phyloP scores from a whole-genome alignment of 1,284 basidiomycete species.

The Cutaneotrichosporon curvatum region DNA sequence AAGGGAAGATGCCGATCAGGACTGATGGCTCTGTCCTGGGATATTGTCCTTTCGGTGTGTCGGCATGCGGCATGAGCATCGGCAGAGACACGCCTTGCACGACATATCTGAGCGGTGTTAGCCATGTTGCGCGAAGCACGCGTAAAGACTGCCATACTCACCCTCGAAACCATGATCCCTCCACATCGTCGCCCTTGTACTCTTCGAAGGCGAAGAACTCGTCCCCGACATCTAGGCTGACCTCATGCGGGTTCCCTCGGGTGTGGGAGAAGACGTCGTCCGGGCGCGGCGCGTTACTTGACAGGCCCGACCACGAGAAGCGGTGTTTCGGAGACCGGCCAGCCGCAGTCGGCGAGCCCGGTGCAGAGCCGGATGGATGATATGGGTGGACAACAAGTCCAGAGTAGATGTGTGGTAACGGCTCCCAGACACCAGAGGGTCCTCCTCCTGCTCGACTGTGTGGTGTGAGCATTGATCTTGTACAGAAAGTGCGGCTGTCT shows the following conservation, averaged over 20 bases:
- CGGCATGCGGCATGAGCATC: slow-evolving; percentile 42
- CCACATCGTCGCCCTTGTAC: slow-evolving; percentile 56
- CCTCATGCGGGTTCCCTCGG: slow-evolving; percentile 39
- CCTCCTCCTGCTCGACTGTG: slow-evolving; percentile 9
- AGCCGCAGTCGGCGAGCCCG: slow-evolving; percentile 14
- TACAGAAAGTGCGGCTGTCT: too few species aligned
- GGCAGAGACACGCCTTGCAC: slow-evolving; percentile 72
- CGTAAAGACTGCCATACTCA: slow-evolving; percentile 2
- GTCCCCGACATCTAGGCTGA: slow-evolving; percentile 63
- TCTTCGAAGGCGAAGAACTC: slow-evolving; percentile 94
- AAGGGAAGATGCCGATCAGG: slow-evolving; percentile 92
- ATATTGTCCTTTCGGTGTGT: slow-evolving; percentile 6
- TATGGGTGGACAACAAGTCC: slow-evolving; percentile 40
- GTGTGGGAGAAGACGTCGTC: slow-evolving; percentile 12
- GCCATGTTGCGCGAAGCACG: neutral
- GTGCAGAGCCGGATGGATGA: slow-evolving; percentile 26
- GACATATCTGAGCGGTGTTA: slow-evolving; percentile 62
- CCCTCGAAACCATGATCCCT: slow-evolving; percentile 55
- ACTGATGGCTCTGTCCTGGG: slow-evolving; percentile 59
- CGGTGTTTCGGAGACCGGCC: slow-evolving; percentile 12
- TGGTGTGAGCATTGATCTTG: too few species aligned
- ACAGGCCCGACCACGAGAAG: slow-evolving; percentile 28
- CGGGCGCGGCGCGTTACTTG: neutral
- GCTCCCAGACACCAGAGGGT: slow-evolving; percentile 33
- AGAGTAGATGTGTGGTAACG: slow-evolving; percentile 39